Conservation (phyloP, 1,139 yeast species). For the Geotrichum macrosporum region DNA sequence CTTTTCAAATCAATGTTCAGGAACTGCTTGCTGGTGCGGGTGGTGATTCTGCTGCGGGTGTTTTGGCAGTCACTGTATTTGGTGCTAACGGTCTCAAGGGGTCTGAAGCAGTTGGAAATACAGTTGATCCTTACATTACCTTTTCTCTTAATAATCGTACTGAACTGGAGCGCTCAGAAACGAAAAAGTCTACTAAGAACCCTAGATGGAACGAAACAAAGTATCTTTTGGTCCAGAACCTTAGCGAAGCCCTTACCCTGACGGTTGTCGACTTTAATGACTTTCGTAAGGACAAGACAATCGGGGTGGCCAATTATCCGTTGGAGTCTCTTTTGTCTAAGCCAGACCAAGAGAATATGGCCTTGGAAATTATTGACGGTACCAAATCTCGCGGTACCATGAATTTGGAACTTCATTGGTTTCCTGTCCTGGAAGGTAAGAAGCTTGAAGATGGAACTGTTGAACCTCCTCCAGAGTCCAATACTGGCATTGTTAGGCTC, state of each 20-base stretch:
- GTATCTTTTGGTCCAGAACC: constrained; percentile 63
- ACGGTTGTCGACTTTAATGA: constrained; percentile 71
- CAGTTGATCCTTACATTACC: constrained; percentile 86
- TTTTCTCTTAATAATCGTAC: constrained; percentile 45
- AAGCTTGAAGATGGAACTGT: constrained; percentile 78
- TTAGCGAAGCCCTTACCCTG: constrained; percentile 75
- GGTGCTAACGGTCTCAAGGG: constrained; percentile 67
- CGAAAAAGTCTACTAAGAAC: constrained; percentile 56
- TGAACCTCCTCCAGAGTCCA: constrained; percentile 85
- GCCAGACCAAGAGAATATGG: constrained; percentile 49
- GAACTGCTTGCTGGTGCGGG: constrained; percentile 85
- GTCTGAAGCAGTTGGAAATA: constrained; percentile 63
- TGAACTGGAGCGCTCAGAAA: constrained; percentile 61
- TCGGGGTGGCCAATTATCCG: constrained; percentile 76
- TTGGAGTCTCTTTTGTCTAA: constrained; percentile 58
- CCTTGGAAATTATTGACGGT: constrained; percentile 64
- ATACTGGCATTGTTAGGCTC: constrained; percentile 81
- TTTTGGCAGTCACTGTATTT: constrained; percentile 63
- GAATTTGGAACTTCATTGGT: constrained; percentile 63
- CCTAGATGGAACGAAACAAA: constrained; percentile 86
- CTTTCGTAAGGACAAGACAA: constrained; percentile 67
- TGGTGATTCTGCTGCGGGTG: constrained; percentile 78
- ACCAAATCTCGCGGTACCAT: constrained; percentile 74
- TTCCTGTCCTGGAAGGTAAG: constrained; percentile 75
- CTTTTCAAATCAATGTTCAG: constrained; percentile 87